phyloP scores from a whole-genome alignment of 768 basidiomycete species.

The Russula olivacea region DNA sequence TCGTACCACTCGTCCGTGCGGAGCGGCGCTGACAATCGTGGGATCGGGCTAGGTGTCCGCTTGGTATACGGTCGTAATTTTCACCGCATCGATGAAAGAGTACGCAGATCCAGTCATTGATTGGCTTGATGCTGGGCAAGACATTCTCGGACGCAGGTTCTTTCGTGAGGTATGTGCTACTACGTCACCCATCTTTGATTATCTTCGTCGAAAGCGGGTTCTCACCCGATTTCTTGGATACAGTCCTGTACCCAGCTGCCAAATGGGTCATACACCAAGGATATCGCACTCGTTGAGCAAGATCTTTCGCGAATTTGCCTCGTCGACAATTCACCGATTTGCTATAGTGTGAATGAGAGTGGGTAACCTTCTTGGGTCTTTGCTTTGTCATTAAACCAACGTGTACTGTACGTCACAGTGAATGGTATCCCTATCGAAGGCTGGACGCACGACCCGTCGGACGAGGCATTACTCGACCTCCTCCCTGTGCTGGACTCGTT shows the following conservation, averaged over 20 bases:
- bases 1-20: too few relatives aligned
- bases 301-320: constrained; percentile 93
- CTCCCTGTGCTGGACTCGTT: constrained; percentile 93
- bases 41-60: constrained; percentile 68
- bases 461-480: constrained; percentile 93
- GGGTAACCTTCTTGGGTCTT: constrained; percentile 26
- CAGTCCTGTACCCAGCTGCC: constrained; percentile 90
- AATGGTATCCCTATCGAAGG: constrained; percentile 99
- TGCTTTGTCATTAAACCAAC: neutral
- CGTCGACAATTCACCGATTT: constrained; percentile 92
- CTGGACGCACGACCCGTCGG: constrained; percentile 95
- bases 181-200: neutral
- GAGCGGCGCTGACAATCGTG: neutral
- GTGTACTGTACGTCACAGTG: constrained; percentile 44
- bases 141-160: constrained; percentile 79
- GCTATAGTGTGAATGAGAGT: constrained; percentile 93
- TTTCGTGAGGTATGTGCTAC: constrained; percentile 69
- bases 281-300: constrained; percentile 77
- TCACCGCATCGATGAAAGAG: constrained; percentile 98
- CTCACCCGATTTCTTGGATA: neutral
- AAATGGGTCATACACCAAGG: constrained; percentile 94
- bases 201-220: neutral
- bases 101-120: constrained; percentile 99
- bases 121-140: constrained; percentile 94
- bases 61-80: constrained; percentile 99